phyloP scores from a whole-genome alignment of 768 basidiomycete species.

The Antrodiella citrinella region DNA sequence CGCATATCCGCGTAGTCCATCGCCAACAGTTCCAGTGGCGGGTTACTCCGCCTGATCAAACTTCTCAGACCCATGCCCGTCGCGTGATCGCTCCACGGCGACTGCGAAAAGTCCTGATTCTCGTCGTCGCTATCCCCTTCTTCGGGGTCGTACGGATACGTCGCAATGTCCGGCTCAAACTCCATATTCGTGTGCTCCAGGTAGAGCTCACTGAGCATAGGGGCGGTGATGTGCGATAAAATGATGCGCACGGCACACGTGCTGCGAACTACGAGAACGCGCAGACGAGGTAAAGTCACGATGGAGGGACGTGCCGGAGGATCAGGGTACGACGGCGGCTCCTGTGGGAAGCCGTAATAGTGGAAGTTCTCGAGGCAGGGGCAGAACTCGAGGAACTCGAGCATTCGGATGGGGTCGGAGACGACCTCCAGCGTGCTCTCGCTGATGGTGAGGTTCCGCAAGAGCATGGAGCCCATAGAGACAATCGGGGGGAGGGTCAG shows the following conservation, averaged over 20 bases:
- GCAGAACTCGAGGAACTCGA: conserved; percentile 53
- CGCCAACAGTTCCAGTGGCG: conserved; percentile 56
- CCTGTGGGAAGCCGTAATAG: conserved; percentile 45
- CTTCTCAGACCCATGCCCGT: conserved; percentile 74
- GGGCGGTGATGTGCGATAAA: conserved; percentile 56
- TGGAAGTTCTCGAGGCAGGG: conserved; percentile 54
- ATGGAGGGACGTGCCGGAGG: conserved; percentile 24
- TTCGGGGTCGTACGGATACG: conserved; percentile 28
- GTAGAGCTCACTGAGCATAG: conserved; percentile 49
- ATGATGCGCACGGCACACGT: conserved; percentile 59
- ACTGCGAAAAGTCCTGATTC: conserved; percentile 65
- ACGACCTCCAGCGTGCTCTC: conserved; percentile 36
- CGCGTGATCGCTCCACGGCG: conserved; percentile 67
- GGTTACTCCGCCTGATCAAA: conserved; percentile 51
- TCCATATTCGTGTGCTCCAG: conserved; percentile 66
- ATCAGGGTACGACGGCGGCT: conserved; percentile 21
- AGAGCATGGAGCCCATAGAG: conserved; percentile 39
- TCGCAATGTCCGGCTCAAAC: conserved; percentile 25
- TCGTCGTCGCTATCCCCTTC: conserved; percentile 72
- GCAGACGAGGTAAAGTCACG: conserved; percentile 50
- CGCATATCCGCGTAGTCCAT: conserved; percentile 84
- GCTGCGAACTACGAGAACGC: conserved; percentile 45
- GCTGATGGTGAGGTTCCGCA: conserved; percentile 49
- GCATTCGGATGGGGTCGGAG: conserved; percentile 40
- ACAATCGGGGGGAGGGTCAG: conserved; percentile 40